These are phyloP conservation scores for Nannochloris sp. DNA, from an alignment of 139 green algal species.

Conservation along the genomic window DNA sequence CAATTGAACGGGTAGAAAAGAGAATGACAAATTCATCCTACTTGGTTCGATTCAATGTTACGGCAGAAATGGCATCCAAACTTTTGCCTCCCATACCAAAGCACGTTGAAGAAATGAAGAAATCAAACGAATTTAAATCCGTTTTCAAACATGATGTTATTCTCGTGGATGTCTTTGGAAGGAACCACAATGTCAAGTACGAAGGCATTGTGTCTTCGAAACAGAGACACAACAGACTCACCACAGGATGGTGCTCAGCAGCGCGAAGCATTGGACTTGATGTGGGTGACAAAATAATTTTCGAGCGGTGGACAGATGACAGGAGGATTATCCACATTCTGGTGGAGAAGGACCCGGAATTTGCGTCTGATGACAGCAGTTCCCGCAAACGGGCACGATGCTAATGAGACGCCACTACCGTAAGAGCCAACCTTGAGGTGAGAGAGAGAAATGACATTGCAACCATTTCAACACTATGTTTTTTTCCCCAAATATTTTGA, in stretches of 20 bases:
- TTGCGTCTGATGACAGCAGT: neutral
- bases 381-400: no score
- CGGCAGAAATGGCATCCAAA: neutral
- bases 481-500: no score
- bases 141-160: neutral
- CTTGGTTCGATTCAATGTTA: neutral
- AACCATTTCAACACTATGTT: no score
- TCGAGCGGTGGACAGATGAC: conserved; percentile 1
- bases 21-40: conserved; percentile 3
- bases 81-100: neutral
- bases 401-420: no score
- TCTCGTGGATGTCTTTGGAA: neutral
- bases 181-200: neutral
- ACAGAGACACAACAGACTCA: neutral
- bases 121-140: neutral
- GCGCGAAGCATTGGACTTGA: neutral
- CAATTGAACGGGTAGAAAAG: neutral
- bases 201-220: neutral
- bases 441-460: no score
- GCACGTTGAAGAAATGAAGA: neutral
- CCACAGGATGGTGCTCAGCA: neutral
- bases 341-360: neutral
- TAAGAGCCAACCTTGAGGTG: no score
- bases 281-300: neutral
- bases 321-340: neutral